phyloP scores from a whole-genome alignment of 2,329 filamentous ascomycete genomes.

The Paracamarosporium sp. region DNA sequence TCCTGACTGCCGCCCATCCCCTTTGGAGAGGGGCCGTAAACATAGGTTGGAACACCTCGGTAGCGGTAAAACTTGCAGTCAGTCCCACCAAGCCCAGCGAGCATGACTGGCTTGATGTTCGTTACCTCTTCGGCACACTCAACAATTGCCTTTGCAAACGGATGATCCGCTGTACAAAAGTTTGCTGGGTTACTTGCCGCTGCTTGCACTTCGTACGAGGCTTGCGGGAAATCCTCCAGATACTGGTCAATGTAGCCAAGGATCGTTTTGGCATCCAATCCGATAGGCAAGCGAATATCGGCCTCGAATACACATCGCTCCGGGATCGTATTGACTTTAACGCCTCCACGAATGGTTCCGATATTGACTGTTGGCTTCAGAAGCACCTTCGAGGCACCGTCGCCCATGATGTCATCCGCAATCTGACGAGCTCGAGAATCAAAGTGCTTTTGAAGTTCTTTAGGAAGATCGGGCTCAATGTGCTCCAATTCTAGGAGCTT shows the following conservation, averaged over 20 bases:
- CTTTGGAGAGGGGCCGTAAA: slow-evolving; percentile 42
- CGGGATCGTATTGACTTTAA: slow-evolving; percentile 54
- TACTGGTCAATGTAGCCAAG: slow-evolving; percentile 34
- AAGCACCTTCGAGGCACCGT: slow-evolving; percentile 41
- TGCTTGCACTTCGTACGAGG: slow-evolving; percentile 36
- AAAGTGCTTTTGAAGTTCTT: slow-evolving; percentile 36
- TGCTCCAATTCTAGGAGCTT: slow-evolving; percentile 38
- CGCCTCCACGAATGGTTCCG: slow-evolving; percentile 49
- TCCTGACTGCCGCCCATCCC: slow-evolving; percentile 27
- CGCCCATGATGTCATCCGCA: slow-evolving; percentile 47
- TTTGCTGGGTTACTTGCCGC: slow-evolving; percentile 44
- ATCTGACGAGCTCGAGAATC: slow-evolving; percentile 36
- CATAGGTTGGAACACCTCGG: slow-evolving; percentile 45
- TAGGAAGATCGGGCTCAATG: slow-evolving; percentile 32
- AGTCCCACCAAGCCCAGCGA: slow-evolving; percentile 49
- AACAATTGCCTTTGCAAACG: slow-evolving; percentile 36
- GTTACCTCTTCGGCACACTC: slow-evolving; percentile 11
- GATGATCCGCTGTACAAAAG: slow-evolving; percentile 40
- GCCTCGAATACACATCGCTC: slow-evolving; percentile 47
- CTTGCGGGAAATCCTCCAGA: slow-evolving; percentile 36
- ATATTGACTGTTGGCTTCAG: slow-evolving; percentile 42
- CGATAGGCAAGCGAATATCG: slow-evolving; percentile 51
- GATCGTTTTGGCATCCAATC: slow-evolving; percentile 38
- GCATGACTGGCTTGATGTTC: slow-evolving; percentile 24
- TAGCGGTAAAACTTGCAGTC: slow-evolving; percentile 52